Conservation (phyloP, 2,329 filamentous ascomycete species). For the Alternaria triticimaculans region DNA sequence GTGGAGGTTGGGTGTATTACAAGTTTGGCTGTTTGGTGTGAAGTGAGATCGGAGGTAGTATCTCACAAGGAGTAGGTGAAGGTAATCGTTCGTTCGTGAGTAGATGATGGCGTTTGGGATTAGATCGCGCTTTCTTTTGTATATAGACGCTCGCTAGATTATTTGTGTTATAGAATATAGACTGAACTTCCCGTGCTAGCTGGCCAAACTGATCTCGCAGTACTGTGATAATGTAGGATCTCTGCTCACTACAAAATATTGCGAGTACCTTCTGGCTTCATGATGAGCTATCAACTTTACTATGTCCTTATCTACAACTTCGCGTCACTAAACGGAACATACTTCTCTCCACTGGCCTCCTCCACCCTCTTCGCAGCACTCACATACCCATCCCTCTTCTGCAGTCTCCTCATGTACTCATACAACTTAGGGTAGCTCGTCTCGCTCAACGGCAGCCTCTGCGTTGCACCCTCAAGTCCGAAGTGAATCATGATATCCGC, state of each 20-base stretch:
- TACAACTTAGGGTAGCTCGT: slow-evolving; percentile 56
- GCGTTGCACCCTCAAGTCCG: slow-evolving; percentile 40
- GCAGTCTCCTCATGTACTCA: slow-evolving; percentile 54
- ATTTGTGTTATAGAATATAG: background rate
- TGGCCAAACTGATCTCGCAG: background rate
- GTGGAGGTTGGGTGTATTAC: too few species aligned
- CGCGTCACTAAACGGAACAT: slow-evolving; percentile 41
- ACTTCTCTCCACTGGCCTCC: slow-evolving; percentile 49
- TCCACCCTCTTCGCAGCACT: slow-evolving; percentile 58
- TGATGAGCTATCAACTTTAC: too few species aligned
- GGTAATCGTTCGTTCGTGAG: background rate
- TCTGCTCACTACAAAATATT: background rate
- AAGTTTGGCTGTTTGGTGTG: fast-evolving
- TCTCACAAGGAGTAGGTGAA: background rate
- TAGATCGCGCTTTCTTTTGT: slow-evolving; percentile 2
- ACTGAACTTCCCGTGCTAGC: background rate
- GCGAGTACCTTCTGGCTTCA: background rate
- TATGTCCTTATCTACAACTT: slow-evolving; percentile 21
- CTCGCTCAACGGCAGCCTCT: slow-evolving; percentile 47
- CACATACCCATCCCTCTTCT: slow-evolving; percentile 56
- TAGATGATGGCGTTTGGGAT: background rate
- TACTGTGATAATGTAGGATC: background rate
- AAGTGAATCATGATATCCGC: slow-evolving; percentile 30
- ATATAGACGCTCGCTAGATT: background rate
- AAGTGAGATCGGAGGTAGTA: too few species aligned